These are phyloP conservation scores for Rhizopogon vinicolor DNA, from an alignment of 768 basidiomycete genomes.

Conservation along the genomic window DNA sequence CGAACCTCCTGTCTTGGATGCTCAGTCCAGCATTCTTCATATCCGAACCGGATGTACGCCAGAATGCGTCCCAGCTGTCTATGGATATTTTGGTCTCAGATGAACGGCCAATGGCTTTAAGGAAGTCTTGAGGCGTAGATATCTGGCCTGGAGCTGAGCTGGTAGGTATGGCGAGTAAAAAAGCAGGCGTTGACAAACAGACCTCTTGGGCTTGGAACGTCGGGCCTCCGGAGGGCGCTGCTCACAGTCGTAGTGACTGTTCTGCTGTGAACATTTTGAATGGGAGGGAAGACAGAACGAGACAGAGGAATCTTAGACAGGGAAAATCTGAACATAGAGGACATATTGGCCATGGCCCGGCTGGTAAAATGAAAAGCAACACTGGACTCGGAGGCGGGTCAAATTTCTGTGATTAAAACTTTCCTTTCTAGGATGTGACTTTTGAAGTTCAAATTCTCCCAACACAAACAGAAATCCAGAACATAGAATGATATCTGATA, in stretches of 20 bases:
- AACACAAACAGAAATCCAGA: no score
- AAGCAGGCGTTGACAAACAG: neutral
- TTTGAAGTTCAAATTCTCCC: no score
- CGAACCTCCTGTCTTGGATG: slow-evolving; percentile 69
- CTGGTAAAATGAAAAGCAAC: neutral
- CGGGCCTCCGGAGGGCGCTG: slow-evolving; percentile 9
- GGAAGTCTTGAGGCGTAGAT: slow-evolving; percentile 55
- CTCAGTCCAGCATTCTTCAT: slow-evolving; percentile 63
- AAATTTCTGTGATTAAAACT: no score
- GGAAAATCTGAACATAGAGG: neutral
- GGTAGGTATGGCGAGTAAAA: slow-evolving; percentile 3
- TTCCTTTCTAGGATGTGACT: no score
- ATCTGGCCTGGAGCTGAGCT: slow-evolving; percentile 38
- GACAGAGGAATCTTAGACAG: neutral
- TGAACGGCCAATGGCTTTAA: slow-evolving; percentile 70
- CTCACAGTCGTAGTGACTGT: neutral
- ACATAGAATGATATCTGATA: no score
- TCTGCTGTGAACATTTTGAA: slow-evolving; percentile 34
- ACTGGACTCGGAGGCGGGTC: no score
- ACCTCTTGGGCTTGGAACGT: slow-evolving; percentile 20
- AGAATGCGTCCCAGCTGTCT: slow-evolving; percentile 71
- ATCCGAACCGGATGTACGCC: slow-evolving; percentile 51
- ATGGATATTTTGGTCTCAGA: slow-evolving; percentile 59
- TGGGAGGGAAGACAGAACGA: slow-evolving; percentile 24
- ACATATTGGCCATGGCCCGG: neutral